Evolutionary conservation across 345 rosid genomes (phyloP).

Genomic region (Rhizophora apiculata): DNA sequence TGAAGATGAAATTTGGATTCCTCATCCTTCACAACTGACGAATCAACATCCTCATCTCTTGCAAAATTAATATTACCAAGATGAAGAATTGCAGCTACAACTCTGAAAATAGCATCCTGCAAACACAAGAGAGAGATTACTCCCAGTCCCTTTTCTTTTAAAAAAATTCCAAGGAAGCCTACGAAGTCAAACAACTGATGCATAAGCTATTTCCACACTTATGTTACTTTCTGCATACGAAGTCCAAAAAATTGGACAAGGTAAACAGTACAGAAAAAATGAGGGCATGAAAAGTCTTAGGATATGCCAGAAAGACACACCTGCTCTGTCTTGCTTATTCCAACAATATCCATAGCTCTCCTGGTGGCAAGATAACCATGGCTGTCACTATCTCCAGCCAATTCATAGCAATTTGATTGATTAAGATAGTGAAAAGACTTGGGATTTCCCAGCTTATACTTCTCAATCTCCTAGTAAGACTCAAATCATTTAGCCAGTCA

Average conservation of each 20-base stretch:
- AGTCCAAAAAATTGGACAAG: background rate
- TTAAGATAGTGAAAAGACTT: slow-evolving; percentile 91
- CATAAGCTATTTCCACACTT: too few species aligned
- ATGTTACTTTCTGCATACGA: too few species aligned
- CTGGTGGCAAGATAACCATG: slow-evolving; percentile 70
- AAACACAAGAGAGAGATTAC: slow-evolving; percentile 12
- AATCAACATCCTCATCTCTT: slow-evolving; percentile 61
- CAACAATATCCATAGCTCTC: slow-evolving; percentile 86
- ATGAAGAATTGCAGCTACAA: slow-evolving; percentile 91
- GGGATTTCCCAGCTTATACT: slow-evolving; percentile 75
- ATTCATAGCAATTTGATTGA: slow-evolving; percentile 77
- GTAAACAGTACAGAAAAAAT: background rate
- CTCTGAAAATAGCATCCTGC: slow-evolving; percentile 77
- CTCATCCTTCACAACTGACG: slow-evolving; percentile 59
- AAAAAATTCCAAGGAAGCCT: too few species aligned
- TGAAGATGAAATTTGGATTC: slow-evolving; percentile 68
- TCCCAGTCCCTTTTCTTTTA: background rate
- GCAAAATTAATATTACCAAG: slow-evolving; percentile 77
- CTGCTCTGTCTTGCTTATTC: slow-evolving; percentile 76
- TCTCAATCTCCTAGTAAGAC: slow-evolving; percentile 65
- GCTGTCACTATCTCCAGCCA: slow-evolving; percentile 71
- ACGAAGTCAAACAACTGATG: too few species aligned
- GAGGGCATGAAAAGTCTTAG: background rate
- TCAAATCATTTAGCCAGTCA: slow-evolving; percentile 21
- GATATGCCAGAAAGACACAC: slow-evolving; percentile 34